Base-by-base conservation (phyloP, 2,329 filamentous ascomycete genomes). In the Fusarium chlamydosporum region DNA sequence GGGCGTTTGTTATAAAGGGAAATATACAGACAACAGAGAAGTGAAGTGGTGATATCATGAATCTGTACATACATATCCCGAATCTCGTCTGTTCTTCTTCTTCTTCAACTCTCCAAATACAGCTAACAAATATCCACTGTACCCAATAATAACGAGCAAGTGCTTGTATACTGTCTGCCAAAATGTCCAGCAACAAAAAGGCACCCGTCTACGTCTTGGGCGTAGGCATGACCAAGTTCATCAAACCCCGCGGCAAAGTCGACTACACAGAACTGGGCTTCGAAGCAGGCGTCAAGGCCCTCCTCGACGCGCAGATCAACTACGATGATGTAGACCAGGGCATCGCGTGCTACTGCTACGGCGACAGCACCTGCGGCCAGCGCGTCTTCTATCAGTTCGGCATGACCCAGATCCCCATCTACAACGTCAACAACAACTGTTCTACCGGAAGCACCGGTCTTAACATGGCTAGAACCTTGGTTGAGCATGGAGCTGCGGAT, bases 351-450 rank as follows among this genome's bases (percentile, higher is more conserved):
- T 98, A 97, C 85, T 97, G 94, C 86, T 97, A 97, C 79, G 95
- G 95, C 76, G 95, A 98, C 83, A 94, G 90, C 68, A 97, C 95
- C 57, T 96, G 92, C 81, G 95, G 95, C 47, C 95, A 98, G 84
- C 91, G 95, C 70, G 94, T 98, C 76, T 97, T 98, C 82, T 98
- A 98, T 83, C 95, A 98, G 82, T 97, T 98, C 80, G 96, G 95
- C 83, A 94, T 98, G 91, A 97, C 94, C 42, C 86, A 91, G 76
- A 97, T 98, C 74, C 95, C 95, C 75, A 93, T 98, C 78, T 94
- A 96, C 85, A 98, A 98, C 77, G 93, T 97, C 77, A 98, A 97
- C 87, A 98, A 98, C 86, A 97, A 97, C 84, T 98, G 95, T 85
- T 93, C 92, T 6, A 98, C 95, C 1, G 96, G 95, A n/a, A 94